Evolutionary conservation across 2,329 filamentous ascomycete genomes (phyloP).

Genomic region (Sporothrix luriei): DNA sequence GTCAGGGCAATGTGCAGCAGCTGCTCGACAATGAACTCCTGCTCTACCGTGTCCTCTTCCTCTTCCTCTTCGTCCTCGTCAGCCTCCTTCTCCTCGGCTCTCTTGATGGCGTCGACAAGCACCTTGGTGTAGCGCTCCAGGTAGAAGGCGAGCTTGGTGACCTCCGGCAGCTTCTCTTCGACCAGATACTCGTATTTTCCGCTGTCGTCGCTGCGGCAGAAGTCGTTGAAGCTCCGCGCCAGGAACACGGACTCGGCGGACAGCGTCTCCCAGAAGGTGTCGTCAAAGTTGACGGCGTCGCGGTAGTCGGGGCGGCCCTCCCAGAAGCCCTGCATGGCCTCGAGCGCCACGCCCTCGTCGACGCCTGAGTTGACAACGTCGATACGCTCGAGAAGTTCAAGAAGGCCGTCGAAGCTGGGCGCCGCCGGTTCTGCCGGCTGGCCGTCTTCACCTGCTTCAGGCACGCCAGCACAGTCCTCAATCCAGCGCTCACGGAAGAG

Average conservation of each 20-base stretch:
- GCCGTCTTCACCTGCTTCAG: constrained; percentile 59
- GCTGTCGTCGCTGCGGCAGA: constrained; percentile 74
- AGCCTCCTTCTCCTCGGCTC: constrained; percentile 56
- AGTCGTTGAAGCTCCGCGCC: constrained; percentile 90
- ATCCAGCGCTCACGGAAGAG: constrained; percentile 97
- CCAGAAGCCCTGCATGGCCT: constrained; percentile 97
- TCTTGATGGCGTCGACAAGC: constrained; percentile 65
- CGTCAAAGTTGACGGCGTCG: constrained; percentile 70
- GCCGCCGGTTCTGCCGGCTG: constrained; percentile 59
- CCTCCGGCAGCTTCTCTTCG: constrained; percentile 93
- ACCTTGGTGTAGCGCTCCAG: constrained; percentile 77
- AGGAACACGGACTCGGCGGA: constrained; percentile 88
- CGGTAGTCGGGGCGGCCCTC: constrained; percentile 83
- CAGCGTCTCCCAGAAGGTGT: constrained; percentile 77
- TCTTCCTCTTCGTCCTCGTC: constrained; percentile 67
- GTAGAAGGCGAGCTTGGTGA: constrained; percentile 86
- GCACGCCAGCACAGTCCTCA: constrained; percentile 80
- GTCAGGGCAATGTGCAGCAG: constrained; percentile 88
- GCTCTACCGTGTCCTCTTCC: constrained; percentile 82
- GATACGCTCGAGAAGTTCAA: constrained; percentile 90
- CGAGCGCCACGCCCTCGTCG: constrained; percentile 85
- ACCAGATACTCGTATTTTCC: constrained; percentile 73
- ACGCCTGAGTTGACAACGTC: constrained; percentile 88
- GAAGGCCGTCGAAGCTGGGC: constrained; percentile 77
- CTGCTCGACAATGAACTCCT: constrained; percentile 95